These are phyloP conservation scores for Thraustochytrium striatum DNA, from an alignment of 352 stramenopile species.

Conservation along the genomic window DNA sequence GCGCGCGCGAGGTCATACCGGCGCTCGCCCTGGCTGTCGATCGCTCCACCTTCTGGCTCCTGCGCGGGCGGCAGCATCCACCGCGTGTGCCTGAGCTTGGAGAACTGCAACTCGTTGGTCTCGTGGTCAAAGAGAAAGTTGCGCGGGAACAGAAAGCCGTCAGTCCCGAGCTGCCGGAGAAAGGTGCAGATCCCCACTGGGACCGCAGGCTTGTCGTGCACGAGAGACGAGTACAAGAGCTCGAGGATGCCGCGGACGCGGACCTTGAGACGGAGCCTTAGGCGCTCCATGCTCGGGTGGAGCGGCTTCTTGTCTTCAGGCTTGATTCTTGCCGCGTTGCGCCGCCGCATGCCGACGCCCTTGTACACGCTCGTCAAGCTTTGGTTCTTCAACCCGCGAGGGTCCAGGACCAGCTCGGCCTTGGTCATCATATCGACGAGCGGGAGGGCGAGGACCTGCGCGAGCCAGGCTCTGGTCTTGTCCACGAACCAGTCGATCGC, in stretches of 20 bases:
- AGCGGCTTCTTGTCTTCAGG: too few species aligned
- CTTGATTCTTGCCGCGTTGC: too few species aligned
- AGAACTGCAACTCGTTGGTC: background rate
- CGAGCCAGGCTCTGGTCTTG: background rate
- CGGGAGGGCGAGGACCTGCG: constrained; percentile 12
- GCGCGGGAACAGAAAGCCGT: constrained; percentile 2
- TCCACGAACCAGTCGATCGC: constrained; percentile 15
- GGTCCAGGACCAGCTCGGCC: constrained; percentile 20
- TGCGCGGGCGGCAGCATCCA: constrained; percentile 15
- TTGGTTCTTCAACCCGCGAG: too few species aligned
- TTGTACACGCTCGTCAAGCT: too few species aligned
- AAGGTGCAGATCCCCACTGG: background rate
- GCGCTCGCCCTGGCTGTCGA: background rate
- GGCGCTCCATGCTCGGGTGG: too few species aligned
- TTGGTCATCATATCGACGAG: constrained; percentile 21
- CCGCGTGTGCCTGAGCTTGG: background rate
- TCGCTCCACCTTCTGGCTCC: background rate
- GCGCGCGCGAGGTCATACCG: background rate
- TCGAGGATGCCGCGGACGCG: constrained; percentile 31
- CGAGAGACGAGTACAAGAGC: background rate
- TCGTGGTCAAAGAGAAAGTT: constrained; percentile 10
- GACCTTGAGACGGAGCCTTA: constrained; percentile 7
- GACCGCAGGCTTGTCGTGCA: constrained; percentile 12
- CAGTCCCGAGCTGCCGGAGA: background rate
- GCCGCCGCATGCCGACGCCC: too few species aligned